phyloP scores from a whole-genome alignment of 2,329 filamentous ascomycete species.

The Colletotrichum eremochloae region DNA sequence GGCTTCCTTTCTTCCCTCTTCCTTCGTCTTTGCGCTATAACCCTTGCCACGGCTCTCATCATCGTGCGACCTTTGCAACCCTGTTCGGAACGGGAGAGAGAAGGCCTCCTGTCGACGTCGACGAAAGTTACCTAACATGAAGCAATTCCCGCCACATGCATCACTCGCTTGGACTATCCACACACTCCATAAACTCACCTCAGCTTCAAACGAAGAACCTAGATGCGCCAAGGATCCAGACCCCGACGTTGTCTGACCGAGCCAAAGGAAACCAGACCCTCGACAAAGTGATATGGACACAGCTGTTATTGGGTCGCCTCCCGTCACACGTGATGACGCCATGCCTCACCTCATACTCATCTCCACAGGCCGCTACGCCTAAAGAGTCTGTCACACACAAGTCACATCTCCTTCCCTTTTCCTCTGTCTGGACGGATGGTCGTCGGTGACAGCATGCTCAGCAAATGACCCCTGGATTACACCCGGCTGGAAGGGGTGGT shows the following conservation, averaged over 20 bases:
- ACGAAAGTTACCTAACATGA: slow-evolving; percentile 22
- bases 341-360: slow-evolving; percentile 38
- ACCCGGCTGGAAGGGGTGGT: background rate
- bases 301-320: slow-evolving; percentile 18
- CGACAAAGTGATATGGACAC: slow-evolving; percentile 4
- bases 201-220: slow-evolving; percentile 31
- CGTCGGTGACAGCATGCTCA: slow-evolving; percentile 32
- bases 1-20: background rate
- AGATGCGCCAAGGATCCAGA: slow-evolving; percentile 34
- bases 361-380: slow-evolving; percentile 26
- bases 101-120: slow-evolving; percentile 1
- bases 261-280: slow-evolving; percentile 12
- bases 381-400: slow-evolving; percentile 17
- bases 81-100: slow-evolving; percentile 1
- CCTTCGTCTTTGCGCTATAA: background rate
- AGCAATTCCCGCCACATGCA: slow-evolving; percentile 41
- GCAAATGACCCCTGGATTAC: slow-evolving; percentile 17
- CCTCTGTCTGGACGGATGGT: slow-evolving; percentile 4
- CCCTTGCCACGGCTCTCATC: slow-evolving; percentile 36
- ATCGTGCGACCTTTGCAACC: slow-evolving; percentile 25
- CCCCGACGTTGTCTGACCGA: slow-evolving; percentile 27
- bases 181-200: slow-evolving; percentile 24
- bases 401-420: slow-evolving; percentile 7
- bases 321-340: slow-evolving; percentile 42
- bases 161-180: slow-evolving; percentile 29